Evolutionary conservation across 495 filamentous ascomycete species (phyloP).

Genomic region (Delitschia confertaspora): DNA sequence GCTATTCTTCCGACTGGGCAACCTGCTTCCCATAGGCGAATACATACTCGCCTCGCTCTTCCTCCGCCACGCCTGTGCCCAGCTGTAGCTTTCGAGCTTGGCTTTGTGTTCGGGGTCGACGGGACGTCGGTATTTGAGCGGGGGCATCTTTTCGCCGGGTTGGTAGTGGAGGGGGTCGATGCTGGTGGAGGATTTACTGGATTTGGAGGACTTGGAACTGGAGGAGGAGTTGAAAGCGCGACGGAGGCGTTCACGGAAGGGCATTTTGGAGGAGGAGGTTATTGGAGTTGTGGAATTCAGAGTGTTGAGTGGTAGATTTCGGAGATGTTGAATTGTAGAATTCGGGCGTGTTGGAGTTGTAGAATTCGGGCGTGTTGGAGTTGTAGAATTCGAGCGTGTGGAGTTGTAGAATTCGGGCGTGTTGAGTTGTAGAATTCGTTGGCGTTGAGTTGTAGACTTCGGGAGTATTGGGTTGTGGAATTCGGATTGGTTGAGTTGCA

Average conservation of each 20-base stretch:
- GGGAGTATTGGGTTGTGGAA: too few relatives aligned
- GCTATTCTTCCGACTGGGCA: slow-evolving; percentile 32
- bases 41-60: slow-evolving; percentile 32
- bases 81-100: slow-evolving; percentile 34
- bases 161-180: slow-evolving; percentile 30
- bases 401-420: background rate
- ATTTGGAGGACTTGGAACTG: slow-evolving; percentile 7
- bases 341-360: background rate
- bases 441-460: background rate
- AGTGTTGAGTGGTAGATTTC: background rate
- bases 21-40: slow-evolving; percentile 34
- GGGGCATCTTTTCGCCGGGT: slow-evolving; percentile 38
- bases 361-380: background rate
- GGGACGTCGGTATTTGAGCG: slow-evolving; percentile 36
- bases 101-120: slow-evolving; percentile 35
- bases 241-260: slow-evolving; percentile 34
- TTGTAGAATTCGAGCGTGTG: background rate
- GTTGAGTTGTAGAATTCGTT: slow-evolving; percentile 2
- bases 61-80: slow-evolving; percentile 33
- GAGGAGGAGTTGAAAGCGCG: slow-evolving; percentile 28
- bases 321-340: background rate
- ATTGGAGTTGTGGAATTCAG: background rate
- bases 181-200: slow-evolving; percentile 9
- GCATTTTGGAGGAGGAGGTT: slow-evolving; percentile 28
- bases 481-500: too few relatives aligned